Evolutionary conservation across 495 filamentous ascomycete genomes (phyloP), one percentile per base, ranked within the genome.

Genomic region (Penicillium odoratum): DNA sequence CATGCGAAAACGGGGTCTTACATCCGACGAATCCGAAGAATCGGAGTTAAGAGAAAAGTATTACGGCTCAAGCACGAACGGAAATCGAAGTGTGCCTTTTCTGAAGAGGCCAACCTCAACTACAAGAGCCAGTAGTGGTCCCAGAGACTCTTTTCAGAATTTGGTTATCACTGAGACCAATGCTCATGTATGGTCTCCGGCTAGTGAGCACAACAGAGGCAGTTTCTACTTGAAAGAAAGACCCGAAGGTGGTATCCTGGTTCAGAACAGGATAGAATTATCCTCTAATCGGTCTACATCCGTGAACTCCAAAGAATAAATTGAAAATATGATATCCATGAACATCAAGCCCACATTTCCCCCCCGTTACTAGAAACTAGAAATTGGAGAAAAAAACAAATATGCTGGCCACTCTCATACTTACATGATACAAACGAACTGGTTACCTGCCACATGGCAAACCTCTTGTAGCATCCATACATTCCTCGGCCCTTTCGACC

Each of bases 101-200:
- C 9, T 30, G 7, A 47, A 28, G 13, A 29, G 28, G 7, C 45
- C 45, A 15, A 47, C 5, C 26, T 26, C 18, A 15, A 30, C 21
- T 3, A 25, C 45, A 26, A 26, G 45, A 30, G 4, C 33, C 8
- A 36, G 33, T 47, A 8, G 18, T 25, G 21, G 45, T 47, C 18
- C 33, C 9, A 36, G 25, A 47, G 45, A 47, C 25, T 47, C 45
- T 47, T 47, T 47, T 47, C 45, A 47, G 18, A 26, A 47, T 11
- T 28, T 47, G 9, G 18, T 47, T 3, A 29, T 26, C 13, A 13
- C 25, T 11, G 45, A 47, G 25, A 47, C 21, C 4, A 29, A 26
- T 25, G 45, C 45, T 8, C 45, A 29, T 3, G 45, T 47, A 0
- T 47, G 45, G 45, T 47, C 45, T 3, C 45, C 45, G 11, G 26